Base-by-base conservation (phyloP, 2,329 filamentous ascomycete genomes). In the Cladosporium sp. region DNA sequence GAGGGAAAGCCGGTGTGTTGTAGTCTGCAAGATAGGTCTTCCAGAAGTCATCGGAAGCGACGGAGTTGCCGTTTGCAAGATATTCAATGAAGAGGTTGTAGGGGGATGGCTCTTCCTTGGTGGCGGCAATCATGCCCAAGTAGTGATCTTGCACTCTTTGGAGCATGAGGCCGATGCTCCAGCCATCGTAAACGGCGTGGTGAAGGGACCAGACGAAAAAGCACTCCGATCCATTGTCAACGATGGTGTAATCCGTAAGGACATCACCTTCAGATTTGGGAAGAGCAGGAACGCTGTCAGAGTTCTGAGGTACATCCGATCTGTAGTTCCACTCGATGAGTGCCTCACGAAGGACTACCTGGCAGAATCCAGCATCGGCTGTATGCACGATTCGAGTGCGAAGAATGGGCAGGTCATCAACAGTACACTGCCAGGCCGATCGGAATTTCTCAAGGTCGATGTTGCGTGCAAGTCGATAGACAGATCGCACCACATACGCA, bases 301-400 rank as follows among this genome's bases (percentile, higher is more conserved):
- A 40, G 3, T 48, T 7, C n/a, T 39, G 32, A 7, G 45, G 45
- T 13, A 48, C 7, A 8, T 39, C 9, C 5, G 18, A 39, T 3
- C 16, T 18, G 16, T 48, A 16, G 4, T 13, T 48, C 45, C 45
- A 48, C 27, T 32, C 12, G 9, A 48, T 48, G 4, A 27, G 36
- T 8, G 36, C 18, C 4, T 19, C 29, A 9, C 45, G 45, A 11
- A 50, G 30, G 19, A 69, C 63, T 1, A 70, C 68, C 53, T 72
- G 68, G 57, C 61, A 65, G 3, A 72, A 52, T 12, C 68, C 69
- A 29, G 62, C 65, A 12, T 61, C 62, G 13, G 63, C 53, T 3
- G 69, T 55, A 40, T 69, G 68, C 38, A 69, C 58, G 13, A 72
- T 64, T 2, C 69, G 61, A 7, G 71, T 73, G 2, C 72, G 62